A percentile compares a stretch with the other conserved stretches of the same genome.
Evolutionary conservation across 202 grass and related monocot species (phyloP).

Genomic region (Elaeis oleifera): DNA sequence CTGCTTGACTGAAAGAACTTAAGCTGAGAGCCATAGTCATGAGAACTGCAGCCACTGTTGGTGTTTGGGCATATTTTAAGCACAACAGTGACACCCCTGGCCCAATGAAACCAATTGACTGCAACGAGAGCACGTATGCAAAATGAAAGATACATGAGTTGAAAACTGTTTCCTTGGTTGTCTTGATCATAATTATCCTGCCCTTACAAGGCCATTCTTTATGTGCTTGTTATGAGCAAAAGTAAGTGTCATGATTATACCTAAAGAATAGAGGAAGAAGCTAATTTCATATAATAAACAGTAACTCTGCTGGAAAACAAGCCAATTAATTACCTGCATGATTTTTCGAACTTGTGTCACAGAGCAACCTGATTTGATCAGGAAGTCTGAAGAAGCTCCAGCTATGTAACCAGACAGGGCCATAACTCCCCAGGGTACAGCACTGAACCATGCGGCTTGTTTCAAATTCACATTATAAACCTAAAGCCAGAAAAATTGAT

Average conservation of each 20-base stretch:
- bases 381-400: conserved; percentile 71
- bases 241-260: too few species aligned
- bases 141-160: background rate
- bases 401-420: conserved; percentile 87
- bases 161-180: background rate
- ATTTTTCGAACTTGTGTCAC: conserved; percentile 56
- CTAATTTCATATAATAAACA: background rate
- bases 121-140: conserved; percentile 23
- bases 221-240: too few species aligned
- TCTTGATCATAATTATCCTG: background rate
- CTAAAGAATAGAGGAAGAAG: background rate
- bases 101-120: conserved; percentile 91
- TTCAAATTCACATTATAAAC: conserved; percentile 93
- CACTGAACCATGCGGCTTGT: conserved; percentile 99
- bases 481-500: conserved; percentile 26
- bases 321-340: conserved; percentile 64
- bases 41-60: conserved; percentile 49
- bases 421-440: conserved; percentile 86
- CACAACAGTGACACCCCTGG: conserved; percentile 59
- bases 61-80: conserved; percentile 72
- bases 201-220: too few species aligned
- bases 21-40: conserved; percentile 77
- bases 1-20: conserved; percentile 90
- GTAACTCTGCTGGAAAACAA: background rate
- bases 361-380: conserved; percentile 69